phyloP scores from a whole-genome alignment of 2,329 filamentous ascomycete genomes.

The Cryoendolithus antarcticus region DNA sequence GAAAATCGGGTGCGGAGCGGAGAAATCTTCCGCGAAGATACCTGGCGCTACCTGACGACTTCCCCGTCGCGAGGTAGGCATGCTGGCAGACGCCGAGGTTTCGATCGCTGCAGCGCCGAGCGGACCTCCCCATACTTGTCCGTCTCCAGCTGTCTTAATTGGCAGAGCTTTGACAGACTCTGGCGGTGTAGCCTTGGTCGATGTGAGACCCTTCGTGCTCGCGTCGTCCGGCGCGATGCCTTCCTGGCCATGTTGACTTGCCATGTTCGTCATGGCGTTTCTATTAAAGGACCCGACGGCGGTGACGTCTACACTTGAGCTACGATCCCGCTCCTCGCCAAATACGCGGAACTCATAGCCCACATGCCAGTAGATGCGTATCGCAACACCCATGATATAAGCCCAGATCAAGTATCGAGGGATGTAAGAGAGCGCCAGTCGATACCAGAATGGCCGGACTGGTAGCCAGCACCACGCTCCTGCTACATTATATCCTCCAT shows the following conservation, averaged over 20 bases:
- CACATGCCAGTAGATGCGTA: conserved; percentile 60
- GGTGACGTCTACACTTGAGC: conserved; percentile 1
- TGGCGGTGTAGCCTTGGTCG: not conserved
- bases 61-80: conserved; percentile 16
- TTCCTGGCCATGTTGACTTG: conserved; percentile 6
- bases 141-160: conserved; percentile 1
- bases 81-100: conserved; percentile 9
- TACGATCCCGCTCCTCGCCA: conserved; percentile 16
- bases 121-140: conserved; percentile 10
- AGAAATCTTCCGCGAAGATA: conserved; percentile 16
- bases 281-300: conserved; percentile 1
- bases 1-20: conserved; percentile 5
- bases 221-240: conserved; percentile 15
- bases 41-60: conserved; percentile 13
- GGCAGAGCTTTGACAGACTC: not conserved
- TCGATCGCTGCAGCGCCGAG: conserved; percentile 9
- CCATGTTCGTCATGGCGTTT: not conserved
- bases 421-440: conserved; percentile 57
- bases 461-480: conserved; percentile 62
- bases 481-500: conserved; percentile 45
- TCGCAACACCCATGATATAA: conserved; percentile 52
- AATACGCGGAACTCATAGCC: conserved; percentile 31
- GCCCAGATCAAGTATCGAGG: conserved; percentile 59
- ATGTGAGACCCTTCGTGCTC: not conserved
- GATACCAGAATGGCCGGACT: conserved; percentile 54